Conservation (phyloP, 306 rosid species). For the Sechiopsis laciniata region DNA sequence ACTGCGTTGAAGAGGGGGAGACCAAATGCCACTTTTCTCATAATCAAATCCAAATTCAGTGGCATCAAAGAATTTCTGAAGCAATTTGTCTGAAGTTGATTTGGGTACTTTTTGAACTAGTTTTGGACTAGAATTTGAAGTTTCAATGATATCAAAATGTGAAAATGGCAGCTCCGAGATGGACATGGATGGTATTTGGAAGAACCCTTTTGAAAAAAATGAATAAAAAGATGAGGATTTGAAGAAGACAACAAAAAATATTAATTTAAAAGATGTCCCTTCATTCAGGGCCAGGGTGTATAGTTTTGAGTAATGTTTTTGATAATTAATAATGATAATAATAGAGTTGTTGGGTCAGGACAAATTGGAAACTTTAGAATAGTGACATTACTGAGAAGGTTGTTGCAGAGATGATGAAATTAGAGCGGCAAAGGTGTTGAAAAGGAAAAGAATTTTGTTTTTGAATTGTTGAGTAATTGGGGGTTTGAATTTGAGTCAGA, state of each 20-base stretch:
- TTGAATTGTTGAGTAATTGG: too few species aligned
- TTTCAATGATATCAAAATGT: slow-evolving; percentile 8
- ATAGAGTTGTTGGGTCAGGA: slow-evolving; percentile 8
- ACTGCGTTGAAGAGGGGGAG: slow-evolving; percentile 25
- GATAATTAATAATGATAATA: not conserved
- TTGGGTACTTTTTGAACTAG: slow-evolving; percentile 17
- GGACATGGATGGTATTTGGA: slow-evolving; percentile 29
- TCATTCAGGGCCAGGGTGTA: not conserved
- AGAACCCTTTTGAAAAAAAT: not conserved
- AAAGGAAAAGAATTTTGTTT: too few species aligned
- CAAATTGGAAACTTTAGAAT: too few species aligned
- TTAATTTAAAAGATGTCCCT: not conserved
- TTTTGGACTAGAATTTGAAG: not conserved
- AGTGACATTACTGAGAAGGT: too few species aligned
- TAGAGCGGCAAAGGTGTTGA: too few species aligned
- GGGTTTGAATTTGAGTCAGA: too few species aligned
- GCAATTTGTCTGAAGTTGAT: slow-evolving; percentile 20
- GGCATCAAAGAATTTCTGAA: slow-evolving; percentile 20
- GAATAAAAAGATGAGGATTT: not conserved
- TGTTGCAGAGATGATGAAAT: too few species aligned
- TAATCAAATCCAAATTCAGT: slow-evolving; percentile 21
- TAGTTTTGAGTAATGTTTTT: not conserved
- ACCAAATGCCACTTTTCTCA: slow-evolving; percentile 19
- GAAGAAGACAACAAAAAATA: slow-evolving; percentile 13
- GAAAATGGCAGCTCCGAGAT: slow-evolving; percentile 26